Evolutionary conservation across 805 yeast genomes (phyloP), one percentile per base, ranked within the genome.

Genomic region (Naumovozyma castellii): DNA sequence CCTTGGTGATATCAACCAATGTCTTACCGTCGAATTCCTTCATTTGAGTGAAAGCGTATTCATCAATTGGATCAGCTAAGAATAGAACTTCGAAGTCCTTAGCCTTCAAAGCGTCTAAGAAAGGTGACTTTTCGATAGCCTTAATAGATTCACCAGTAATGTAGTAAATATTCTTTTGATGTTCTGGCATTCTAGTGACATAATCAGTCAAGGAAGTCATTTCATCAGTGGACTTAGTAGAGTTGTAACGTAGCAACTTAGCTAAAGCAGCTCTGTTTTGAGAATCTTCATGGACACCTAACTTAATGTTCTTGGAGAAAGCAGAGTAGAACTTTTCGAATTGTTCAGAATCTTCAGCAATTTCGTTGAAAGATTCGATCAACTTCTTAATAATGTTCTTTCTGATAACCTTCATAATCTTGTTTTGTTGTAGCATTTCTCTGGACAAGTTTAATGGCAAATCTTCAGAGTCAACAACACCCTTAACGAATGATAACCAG

Each of bases 381-480:
- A 90, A 74, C 73, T 92, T 90, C 88, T 92, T 92, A 69, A 92
- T 94, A 63, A 92, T 83, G 80, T 92, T 92, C 90, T 92, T 92
- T 78, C 94, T 87, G 67, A 92, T 92, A 51, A 92, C 98, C 84
- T 92, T 92, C 73, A 92, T 79, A 70, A 92, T 92, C 85, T 92
- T 92, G 86, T 92, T 92, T 75, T 92, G 99, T 75, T 92, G 99
- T 66, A 92, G 79, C 84, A 94, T 84, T 75, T 92, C 99, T 84
- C 99, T 90, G 59, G 98, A 92, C 74, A 92, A 78, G 90, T 92
- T 92, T 71, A 92, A 82, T 70, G 99, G 99, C 70, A 92, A 77
- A 72, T 92, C 99, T 76, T 92, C 97, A 57, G 97, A 86, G 75
- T 92, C 99, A 50, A 92, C 99, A 69, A 92, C 99, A 81, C 99